Evolutionary conservation across 2,329 filamentous ascomycete species (phyloP).

Genomic region (Lojkania enalia): DNA sequence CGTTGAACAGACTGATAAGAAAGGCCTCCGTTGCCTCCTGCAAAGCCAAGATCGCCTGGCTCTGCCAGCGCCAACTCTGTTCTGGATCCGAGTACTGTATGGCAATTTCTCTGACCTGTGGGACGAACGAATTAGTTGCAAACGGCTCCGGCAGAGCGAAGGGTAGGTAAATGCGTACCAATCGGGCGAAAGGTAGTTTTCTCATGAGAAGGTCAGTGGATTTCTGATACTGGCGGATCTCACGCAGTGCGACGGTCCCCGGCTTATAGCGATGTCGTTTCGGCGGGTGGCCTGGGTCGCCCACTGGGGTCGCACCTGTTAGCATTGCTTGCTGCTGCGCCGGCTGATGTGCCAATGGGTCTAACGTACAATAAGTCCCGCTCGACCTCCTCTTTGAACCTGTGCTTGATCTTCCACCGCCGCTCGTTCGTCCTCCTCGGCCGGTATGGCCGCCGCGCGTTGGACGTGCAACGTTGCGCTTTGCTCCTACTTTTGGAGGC

Average conservation of each 20-base stretch:
- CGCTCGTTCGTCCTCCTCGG: constrained; percentile 12
- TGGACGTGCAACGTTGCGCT: constrained; percentile 38
- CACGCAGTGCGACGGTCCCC: constrained; percentile 92
- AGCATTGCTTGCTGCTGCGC: constrained; percentile 1
- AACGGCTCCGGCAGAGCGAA: neutral
- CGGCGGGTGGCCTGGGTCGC: constrained; percentile 40
- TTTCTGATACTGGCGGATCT: constrained; percentile 98
- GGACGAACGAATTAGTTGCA: constrained; percentile 62
- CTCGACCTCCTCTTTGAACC: no score
- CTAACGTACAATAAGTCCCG: no score
- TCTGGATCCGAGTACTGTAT: constrained; percentile 54
- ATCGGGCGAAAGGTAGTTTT: constrained; percentile 96
- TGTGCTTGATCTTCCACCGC: constrained; percentile 20
- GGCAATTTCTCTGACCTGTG: constrained; percentile 67
- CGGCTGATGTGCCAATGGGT: no score
- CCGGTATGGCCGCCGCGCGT: constrained; percentile 29
- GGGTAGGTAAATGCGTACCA: constrained; percentile 56
- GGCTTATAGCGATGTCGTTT: constrained; percentile 50
- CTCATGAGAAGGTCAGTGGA: constrained; percentile 93
- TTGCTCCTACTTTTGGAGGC: constrained; percentile 29
- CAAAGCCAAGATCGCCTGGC: constrained; percentile 92
- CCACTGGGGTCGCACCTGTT: constrained; percentile 20
- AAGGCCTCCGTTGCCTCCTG: constrained; percentile 99
- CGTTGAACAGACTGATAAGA: constrained; percentile 96
- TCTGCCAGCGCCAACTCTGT: constrained; percentile 89